Conservation (phyloP, 2,329 filamentous ascomycete species). For the Microsporum canis region DNA sequence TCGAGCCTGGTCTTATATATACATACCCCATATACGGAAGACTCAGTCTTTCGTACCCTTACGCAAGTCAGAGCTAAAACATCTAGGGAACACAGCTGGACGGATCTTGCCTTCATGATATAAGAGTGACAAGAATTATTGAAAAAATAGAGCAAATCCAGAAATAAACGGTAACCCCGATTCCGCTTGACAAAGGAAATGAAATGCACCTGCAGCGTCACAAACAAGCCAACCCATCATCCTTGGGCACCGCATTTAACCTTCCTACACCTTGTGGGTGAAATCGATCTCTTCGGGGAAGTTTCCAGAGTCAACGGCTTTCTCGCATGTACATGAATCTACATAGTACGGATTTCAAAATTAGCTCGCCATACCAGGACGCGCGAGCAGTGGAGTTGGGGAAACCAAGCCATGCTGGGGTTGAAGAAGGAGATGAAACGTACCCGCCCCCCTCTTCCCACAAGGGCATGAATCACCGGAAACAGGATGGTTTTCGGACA, state of each 20-base stretch:
- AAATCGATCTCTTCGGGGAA: conserved; percentile 75
- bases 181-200: neutral
- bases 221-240: neutral
- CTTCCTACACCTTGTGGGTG: conserved; percentile 49
- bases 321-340: conserved; percentile 76
- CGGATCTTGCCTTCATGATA: neutral
- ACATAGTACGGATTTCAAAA: conserved; percentile 13
- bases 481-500: conserved; percentile 55
- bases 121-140: neutral
- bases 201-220: neutral
- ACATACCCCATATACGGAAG: neutral
- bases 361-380: neutral
- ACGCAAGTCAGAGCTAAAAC: neutral
- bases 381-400: neutral
- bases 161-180: neutral
- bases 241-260: neutral
- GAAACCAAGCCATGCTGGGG: neutral
- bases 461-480: conserved; percentile 59
- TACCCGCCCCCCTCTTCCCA: conserved; percentile 61
- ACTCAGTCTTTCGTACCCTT: neutral
- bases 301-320: conserved; percentile 50
- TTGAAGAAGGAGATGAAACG: conserved; percentile 23
- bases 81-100: neutral
- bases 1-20: neutral
- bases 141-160: neutral